These are phyloP conservation scores for Globisporangium middletonii DNA, from an alignment of 352 stramenopile species.

Conservation along the genomic window DNA sequence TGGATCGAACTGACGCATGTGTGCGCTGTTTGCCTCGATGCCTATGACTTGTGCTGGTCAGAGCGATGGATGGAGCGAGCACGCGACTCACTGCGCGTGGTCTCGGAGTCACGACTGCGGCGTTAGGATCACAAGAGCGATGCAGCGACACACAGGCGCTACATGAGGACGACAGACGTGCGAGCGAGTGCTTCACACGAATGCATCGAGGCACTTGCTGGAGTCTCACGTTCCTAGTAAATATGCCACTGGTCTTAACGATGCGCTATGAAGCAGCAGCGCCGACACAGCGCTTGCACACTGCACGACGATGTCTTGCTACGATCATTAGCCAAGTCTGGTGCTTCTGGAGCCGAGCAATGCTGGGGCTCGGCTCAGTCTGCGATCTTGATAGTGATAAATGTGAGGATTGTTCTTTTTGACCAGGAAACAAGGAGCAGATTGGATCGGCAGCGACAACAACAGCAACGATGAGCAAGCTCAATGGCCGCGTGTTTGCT, in stretches of 20 bases:
- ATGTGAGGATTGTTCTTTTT: conserved; percentile 1
- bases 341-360: too few relatives aligned
- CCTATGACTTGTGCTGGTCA: conserved; percentile 5
- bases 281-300: too few relatives aligned
- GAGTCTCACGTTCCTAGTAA: too few relatives aligned
- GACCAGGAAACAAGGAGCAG: background rate
- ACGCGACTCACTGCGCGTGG: conserved; percentile 74
- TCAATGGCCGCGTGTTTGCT: conserved; percentile 58
- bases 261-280: too few relatives aligned
- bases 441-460: too few relatives aligned
- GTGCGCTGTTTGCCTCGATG: background rate
- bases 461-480: conserved; percentile 41
- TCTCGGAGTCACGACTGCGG: conserved; percentile 73
- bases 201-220: too few relatives aligned
- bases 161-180: background rate
- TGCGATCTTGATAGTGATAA: conserved; percentile 1
- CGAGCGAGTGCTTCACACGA: background rate
- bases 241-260: too few relatives aligned
- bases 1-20: background rate
- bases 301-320: background rate
- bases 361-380: background rate
- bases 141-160: background rate
- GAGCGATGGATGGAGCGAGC: conserved; percentile 80
- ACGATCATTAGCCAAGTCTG: too few relatives aligned
- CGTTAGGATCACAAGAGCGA: conserved; percentile 11